Conservation (phyloP, 2,329 filamentous ascomycete species). For the Trichophyton mentagrophytes region DNA sequence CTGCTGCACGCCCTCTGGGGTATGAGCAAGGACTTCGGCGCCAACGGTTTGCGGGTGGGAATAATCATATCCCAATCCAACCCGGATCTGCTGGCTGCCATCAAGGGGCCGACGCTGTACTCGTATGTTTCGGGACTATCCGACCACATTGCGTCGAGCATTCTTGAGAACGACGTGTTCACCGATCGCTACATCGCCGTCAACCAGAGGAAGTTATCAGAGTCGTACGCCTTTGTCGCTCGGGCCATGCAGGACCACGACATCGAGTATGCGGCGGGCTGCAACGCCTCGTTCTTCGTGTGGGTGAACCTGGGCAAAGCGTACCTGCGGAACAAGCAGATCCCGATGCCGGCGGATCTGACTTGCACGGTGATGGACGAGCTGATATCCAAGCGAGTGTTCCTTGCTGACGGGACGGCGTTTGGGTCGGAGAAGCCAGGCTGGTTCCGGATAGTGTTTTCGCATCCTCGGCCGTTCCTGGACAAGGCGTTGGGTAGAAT, state of each 20-base stretch:
- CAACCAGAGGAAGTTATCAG: constrained; percentile 32
- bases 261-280: constrained; percentile 36
- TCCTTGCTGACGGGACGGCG: constrained; percentile 23
- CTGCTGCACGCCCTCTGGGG: constrained; percentile 41
- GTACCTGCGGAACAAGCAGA: constrained; percentile 11
- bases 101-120: constrained; percentile 34
- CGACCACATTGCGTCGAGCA: constrained; percentile 28
- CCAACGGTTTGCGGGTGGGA: constrained; percentile 44
- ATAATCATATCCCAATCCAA: constrained; percentile 22
- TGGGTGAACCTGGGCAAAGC: constrained; percentile 38
- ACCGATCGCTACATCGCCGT: constrained; percentile 33
- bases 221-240: constrained; percentile 30
- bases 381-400: constrained; percentile 27
- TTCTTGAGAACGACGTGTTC: constrained; percentile 36
- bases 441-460: constrained; percentile 34
- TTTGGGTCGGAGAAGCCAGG: constrained; percentile 30
- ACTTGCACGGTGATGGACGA: constrained; percentile 23
- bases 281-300: constrained; percentile 46
- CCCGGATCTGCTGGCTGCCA: constrained; percentile 25
- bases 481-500: constrained; percentile 24
- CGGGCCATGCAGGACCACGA: constrained; percentile 29
- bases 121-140: constrained; percentile 37
- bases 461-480: constrained; percentile 22
- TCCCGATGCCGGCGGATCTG: constrained; percentile 16
- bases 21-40: constrained; percentile 42